A percentile compares a stretch with the other conserved stretches of the same genome.
Conservation (phyloP, 2,329 filamentous ascomycete species). For the Allantophomopsis cytisporea region DNA sequence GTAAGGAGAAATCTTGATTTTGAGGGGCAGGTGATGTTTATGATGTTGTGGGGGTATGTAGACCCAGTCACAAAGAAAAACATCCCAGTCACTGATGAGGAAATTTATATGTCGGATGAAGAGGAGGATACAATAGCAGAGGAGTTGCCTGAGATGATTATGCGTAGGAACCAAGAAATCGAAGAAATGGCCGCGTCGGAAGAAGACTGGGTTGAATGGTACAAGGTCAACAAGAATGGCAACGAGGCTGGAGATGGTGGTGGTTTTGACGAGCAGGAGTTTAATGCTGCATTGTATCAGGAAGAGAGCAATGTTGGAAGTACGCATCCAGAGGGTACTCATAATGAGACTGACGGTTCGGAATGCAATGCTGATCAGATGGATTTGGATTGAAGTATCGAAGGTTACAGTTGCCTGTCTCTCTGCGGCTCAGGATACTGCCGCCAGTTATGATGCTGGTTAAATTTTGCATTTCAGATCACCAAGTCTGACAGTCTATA, state of each 20-base stretch:
- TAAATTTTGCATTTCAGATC: too few relatives aligned
- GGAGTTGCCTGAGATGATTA: background rate
- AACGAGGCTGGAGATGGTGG: background rate
- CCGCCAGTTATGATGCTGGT: too few relatives aligned
- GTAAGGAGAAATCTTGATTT: constrained; percentile 35
- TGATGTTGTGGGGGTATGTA: constrained; percentile 50
- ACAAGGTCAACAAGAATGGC: background rate
- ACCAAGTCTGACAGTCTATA: too few relatives aligned
- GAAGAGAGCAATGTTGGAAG: background rate
- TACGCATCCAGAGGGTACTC: background rate
- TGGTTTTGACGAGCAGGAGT: too few relatives aligned
- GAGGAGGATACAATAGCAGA: constrained; percentile 14
- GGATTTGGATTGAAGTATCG: too few relatives aligned
- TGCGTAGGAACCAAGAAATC: too few relatives aligned
- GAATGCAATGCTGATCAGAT: background rate
- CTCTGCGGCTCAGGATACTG: too few relatives aligned
- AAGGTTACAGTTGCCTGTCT: too few relatives aligned
- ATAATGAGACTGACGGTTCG: background rate
- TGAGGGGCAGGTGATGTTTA: constrained; percentile 36
- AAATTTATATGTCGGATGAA: constrained; percentile 36
- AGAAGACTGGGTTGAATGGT: background rate
- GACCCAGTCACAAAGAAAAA: constrained; percentile 36
- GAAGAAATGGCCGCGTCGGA: background rate
- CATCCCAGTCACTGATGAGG: constrained; percentile 32
- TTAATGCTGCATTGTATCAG: background rate